These are phyloP conservation scores for Aquilaria sinensis DNA, from an alignment of 345 rosid species.

Conservation along the genomic window DNA sequence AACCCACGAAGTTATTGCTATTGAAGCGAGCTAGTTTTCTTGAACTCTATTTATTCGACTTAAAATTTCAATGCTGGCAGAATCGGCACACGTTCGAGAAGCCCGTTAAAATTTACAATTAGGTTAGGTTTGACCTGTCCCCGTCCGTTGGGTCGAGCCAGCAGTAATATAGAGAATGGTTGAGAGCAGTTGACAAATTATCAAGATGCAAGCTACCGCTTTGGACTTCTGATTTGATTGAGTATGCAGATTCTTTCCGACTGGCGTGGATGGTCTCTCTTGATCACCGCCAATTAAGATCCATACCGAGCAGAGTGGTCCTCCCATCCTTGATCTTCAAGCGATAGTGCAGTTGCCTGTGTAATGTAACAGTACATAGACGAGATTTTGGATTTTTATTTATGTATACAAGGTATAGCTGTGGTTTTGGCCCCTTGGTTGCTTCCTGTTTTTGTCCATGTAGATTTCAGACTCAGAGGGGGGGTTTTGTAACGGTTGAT, in stretches of 20 bases:
- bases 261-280: slow-evolving; percentile 7
- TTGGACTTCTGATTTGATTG: slow-evolving; percentile 15
- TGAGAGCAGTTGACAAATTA: slow-evolving; percentile 2
- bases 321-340: slow-evolving; percentile 7
- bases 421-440: slow-evolving; percentile 10
- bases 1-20: not conserved
- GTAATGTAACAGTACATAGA: slow-evolving; percentile 23
- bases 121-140: slow-evolving; percentile 19
- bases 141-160: slow-evolving; percentile 17
- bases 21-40: not conserved
- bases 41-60: not conserved
- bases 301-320: slow-evolving; percentile 16
- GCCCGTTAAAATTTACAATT: slow-evolving; percentile 75
- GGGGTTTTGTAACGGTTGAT: slow-evolving; percentile 12
- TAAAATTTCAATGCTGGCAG: slow-evolving; percentile 26
- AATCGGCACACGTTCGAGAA: slow-evolving; percentile 63
- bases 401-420: slow-evolving; percentile 26
- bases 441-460: slow-evolving; percentile 15
- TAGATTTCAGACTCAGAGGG: slow-evolving; percentile 11
- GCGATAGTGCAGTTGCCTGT: slow-evolving; percentile 15
- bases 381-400: slow-evolving; percentile 23
- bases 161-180: slow-evolving; percentile 5
- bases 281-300: slow-evolving; percentile 13
- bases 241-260: slow-evolving; percentile 16
- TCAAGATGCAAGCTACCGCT: not conserved